These are phyloP conservation scores for Xylaria castorea DNA, from an alignment of 495 filamentous ascomycete genomes.

Conservation along the genomic window DNA sequence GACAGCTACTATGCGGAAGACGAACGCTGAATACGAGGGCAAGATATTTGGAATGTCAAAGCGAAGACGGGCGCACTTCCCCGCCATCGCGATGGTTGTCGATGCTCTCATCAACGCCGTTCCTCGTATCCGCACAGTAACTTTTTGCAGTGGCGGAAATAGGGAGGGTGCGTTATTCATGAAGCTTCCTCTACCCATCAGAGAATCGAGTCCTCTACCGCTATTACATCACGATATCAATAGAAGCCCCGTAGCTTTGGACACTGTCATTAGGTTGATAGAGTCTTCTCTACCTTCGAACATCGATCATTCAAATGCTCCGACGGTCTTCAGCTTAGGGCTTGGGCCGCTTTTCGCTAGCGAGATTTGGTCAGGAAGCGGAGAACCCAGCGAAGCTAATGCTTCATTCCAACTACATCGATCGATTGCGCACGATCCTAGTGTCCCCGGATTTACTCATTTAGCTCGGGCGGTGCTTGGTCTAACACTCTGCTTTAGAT, in stretches of 20 bases:
- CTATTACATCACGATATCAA: conserved; percentile 51
- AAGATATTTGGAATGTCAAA: conserved; percentile 85
- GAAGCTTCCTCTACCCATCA: conserved; percentile 62
- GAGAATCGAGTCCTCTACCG: conserved; percentile 69
- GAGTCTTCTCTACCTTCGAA: conserved; percentile 60
- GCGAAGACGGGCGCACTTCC: conserved; percentile 78
- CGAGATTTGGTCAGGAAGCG: conserved; percentile 55
- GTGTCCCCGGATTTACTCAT: conserved; percentile 77
- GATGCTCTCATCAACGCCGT: conserved; percentile 72
- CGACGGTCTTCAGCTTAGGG: conserved; percentile 48
- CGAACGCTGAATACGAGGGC: conserved; percentile 58
- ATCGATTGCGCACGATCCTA: conserved; percentile 71
- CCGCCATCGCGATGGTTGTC: conserved; percentile 81
- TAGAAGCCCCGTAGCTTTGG: conserved; percentile 49
- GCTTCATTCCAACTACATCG: conserved; percentile 74
- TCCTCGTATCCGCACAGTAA: conserved; percentile 72
- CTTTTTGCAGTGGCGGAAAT: conserved; percentile 86
- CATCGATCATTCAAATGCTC: conserved; percentile 57
- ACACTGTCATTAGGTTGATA: conserved; percentile 55
- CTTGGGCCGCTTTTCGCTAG: conserved; percentile 49
- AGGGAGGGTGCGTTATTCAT: conserved; percentile 81
- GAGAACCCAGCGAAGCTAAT: conserved; percentile 54
- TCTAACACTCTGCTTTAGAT: conserved; percentile 76
- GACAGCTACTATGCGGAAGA: conserved; percentile 63
- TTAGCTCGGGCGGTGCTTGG: conserved; percentile 72